Evolutionary conservation across 805 yeast species (phyloP).

Genomic region (Metschnikowia sp.): DNA sequence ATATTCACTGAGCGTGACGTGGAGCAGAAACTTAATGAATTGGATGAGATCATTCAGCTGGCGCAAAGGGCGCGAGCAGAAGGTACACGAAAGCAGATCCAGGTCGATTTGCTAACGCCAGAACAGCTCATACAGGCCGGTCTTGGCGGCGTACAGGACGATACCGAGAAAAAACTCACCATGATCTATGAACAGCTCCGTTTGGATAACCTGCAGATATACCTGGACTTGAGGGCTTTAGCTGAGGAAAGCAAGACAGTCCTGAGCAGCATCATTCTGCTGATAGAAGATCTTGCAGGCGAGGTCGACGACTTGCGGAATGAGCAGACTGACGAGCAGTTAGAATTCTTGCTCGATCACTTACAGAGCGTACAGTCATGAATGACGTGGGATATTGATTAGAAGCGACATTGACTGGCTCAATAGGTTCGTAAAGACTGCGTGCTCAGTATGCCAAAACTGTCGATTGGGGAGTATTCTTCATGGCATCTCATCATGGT

Average conservation of each 20-base stretch:
- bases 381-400: too few relatives aligned
- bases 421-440: too few relatives aligned
- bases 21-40: slow-evolving; percentile 40
- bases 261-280: slow-evolving; percentile 20
- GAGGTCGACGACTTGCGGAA: slow-evolving; percentile 17
- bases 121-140: slow-evolving; percentile 33
- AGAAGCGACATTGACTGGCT: too few relatives aligned
- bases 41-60: slow-evolving; percentile 45
- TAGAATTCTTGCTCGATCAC: too few relatives aligned
- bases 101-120: slow-evolving; percentile 30
- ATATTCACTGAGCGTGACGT: slow-evolving; percentile 49
- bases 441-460: too few relatives aligned
- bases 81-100: slow-evolving; percentile 18
- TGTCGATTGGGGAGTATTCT: too few relatives aligned
- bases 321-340: too few relatives aligned
- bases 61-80: slow-evolving; percentile 33
- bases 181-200: slow-evolving; percentile 38
- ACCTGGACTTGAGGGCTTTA: slow-evolving; percentile 21
- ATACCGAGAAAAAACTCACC: slow-evolving; percentile 25
- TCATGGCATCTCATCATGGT: too few relatives aligned
- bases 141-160: slow-evolving; percentile 19
- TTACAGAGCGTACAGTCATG: too few relatives aligned
- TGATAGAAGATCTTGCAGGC: slow-evolving; percentile 13
- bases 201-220: slow-evolving; percentile 31
- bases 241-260: slow-evolving; percentile 21